phyloP scores from a whole-genome alignment of 768 basidiomycete genomes.

The Boletus reticulatus region DNA sequence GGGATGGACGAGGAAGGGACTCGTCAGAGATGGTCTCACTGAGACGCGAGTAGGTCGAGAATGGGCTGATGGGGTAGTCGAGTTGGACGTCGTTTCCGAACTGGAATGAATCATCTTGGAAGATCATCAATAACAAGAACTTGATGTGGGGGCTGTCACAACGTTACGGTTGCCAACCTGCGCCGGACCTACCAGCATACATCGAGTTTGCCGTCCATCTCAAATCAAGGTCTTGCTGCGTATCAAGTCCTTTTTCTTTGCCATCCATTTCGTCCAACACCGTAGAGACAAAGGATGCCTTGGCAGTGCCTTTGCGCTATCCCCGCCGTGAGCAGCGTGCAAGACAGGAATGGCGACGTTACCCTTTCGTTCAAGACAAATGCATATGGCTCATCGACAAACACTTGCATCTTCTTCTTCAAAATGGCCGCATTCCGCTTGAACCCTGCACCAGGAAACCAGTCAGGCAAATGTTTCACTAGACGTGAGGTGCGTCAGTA shows the following conservation, averaged over 20 bases:
- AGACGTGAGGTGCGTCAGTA: slow-evolving; percentile 1
- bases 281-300: slow-evolving; percentile 44
- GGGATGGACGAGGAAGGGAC: no score
- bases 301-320: slow-evolving; percentile 37
- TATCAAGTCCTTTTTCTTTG: slow-evolving; percentile 11
- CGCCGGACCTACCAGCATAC: slow-evolving; percentile 46
- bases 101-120: slow-evolving; percentile 33
- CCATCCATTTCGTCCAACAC: slow-evolving; percentile 41
- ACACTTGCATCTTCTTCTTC: slow-evolving; percentile 64
- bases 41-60: no score
- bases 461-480: slow-evolving; percentile 58
- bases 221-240: slow-evolving; percentile 59
- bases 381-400: slow-evolving; percentile 61
- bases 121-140: slow-evolving; percentile 19
- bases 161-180: no score
- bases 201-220: slow-evolving; percentile 86
- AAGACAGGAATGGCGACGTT: not conserved
- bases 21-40: no score
- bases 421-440: slow-evolving; percentile 56
- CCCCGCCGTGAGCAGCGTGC: not conserved
- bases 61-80: slow-evolving; percentile 37
- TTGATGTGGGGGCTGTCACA: not conserved
- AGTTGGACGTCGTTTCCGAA: slow-evolving; percentile 35
- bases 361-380: slow-evolving; percentile 59
- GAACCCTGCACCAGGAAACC: slow-evolving; percentile 70